Evolutionary conservation across 139 green algal genomes (phyloP).

Genomic region (Tetratostichococcus sp.): DNA sequence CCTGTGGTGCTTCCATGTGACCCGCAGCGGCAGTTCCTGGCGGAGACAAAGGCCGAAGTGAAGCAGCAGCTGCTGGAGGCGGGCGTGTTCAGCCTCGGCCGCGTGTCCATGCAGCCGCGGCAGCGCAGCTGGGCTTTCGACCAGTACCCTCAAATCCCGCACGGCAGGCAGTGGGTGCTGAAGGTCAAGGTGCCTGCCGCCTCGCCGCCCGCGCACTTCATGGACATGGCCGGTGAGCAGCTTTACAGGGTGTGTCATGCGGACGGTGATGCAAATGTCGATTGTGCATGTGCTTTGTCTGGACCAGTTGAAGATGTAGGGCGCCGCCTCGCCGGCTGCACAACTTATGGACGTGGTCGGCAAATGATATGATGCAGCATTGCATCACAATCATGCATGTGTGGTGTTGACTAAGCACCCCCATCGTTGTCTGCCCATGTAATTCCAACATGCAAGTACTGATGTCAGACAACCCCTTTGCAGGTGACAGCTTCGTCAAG

Average conservation of each 20-base stretch:
- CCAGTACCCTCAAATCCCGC: conserved; percentile 47
- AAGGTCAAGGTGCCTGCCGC: conserved; percentile 79
- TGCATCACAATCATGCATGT: too few relatives aligned
- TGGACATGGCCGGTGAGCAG: conserved; percentile 45
- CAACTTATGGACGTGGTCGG: too few relatives aligned
- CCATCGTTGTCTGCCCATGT: too few relatives aligned
- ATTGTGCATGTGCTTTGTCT: too few relatives aligned
- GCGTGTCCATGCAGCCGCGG: conserved; percentile 81
- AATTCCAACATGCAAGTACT: too few relatives aligned
- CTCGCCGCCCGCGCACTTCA: conserved; percentile 54
- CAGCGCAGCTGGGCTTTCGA: conserved; percentile 94
- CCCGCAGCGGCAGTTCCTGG: conserved; percentile 35
- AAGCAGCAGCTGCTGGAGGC: conserved; percentile 54
- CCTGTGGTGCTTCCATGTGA: conserved; percentile 35
- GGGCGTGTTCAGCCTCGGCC: conserved; percentile 37
- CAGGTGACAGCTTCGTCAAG: conserved; percentile 49
- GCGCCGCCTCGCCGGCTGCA: not conserved
- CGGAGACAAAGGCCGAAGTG: conserved; percentile 76
- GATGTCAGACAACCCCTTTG: too few relatives aligned
- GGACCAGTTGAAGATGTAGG: too few relatives aligned
- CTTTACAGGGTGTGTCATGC: too few relatives aligned
- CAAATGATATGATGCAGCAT: too few relatives aligned
- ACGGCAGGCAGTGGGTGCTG: conserved; percentile 86
- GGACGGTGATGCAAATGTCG: too few relatives aligned
- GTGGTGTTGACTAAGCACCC: too few relatives aligned